phyloP scores from a whole-genome alignment of 192 early-diverging fungal genomes.

The Entomortierella beljakovae region DNA sequence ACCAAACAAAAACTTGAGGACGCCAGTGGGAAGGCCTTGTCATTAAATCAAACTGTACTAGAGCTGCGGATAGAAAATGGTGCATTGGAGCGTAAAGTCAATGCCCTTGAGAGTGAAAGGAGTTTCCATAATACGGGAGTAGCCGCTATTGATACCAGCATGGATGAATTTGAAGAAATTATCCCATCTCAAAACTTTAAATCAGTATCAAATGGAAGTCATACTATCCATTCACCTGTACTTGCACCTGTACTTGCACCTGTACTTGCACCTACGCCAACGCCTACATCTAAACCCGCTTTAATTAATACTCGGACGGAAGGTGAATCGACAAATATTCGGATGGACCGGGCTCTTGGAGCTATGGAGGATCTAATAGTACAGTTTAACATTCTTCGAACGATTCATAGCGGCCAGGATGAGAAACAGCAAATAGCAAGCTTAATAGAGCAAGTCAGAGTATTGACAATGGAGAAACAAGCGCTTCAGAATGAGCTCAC shows the following conservation, averaged over 20 bases:
- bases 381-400: slow-evolving; percentile 26
- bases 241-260: too few species aligned
- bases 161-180: slow-evolving; percentile 27
- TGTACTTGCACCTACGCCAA: too few species aligned
- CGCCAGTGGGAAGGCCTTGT: neutral
- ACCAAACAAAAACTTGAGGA: neutral
- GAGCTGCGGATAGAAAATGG: slow-evolving; percentile 24
- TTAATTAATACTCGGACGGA: neutral
- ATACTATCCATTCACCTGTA: too few species aligned
- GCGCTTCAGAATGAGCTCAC: slow-evolving; percentile 20
- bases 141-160: neutral
- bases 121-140: neutral
- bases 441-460: slow-evolving; percentile 20
- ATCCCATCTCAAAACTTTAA: slow-evolving; percentile 1
- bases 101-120: neutral
- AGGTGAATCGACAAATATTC: neutral
- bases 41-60: neutral
- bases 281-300: too few species aligned
- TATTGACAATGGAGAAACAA: slow-evolving; percentile 20
- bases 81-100: slow-evolving; percentile 8
- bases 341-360: slow-evolving; percentile 17
- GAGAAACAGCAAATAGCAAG: slow-evolving; percentile 1
- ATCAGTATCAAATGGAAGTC: neutral
- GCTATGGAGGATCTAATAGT: slow-evolving; percentile 26
- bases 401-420: slow-evolving; percentile 10